These are phyloP conservation scores for Rhinocladiella mackenziei DNA, from an alignment of 2,329 filamentous ascomycete species.

Conservation along the genomic window DNA sequence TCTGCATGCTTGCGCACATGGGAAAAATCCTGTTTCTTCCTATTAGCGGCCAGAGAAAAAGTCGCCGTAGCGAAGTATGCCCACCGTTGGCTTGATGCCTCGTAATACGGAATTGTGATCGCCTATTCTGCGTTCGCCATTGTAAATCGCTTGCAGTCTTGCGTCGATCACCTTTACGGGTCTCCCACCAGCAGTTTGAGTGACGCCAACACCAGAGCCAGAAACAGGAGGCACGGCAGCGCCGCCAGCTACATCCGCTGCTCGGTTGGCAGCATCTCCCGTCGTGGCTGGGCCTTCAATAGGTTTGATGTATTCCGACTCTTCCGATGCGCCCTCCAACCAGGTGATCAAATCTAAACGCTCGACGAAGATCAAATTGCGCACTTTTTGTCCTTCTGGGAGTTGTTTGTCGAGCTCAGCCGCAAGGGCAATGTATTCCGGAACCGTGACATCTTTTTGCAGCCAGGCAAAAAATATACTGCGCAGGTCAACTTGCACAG, in stretches of 20 bases:
- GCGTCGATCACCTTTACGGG: slow-evolving; percentile 72
- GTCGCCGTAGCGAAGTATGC: too few species aligned
- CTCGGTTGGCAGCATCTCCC: slow-evolving; percentile 43
- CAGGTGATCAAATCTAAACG: slow-evolving; percentile 87
- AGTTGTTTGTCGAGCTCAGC: slow-evolving; percentile 77
- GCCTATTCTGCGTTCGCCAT: slow-evolving; percentile 83
- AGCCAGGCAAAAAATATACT: slow-evolving; percentile 96
- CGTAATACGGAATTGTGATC: slow-evolving; percentile 85
- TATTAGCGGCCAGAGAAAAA: too few species aligned
- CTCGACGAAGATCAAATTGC: slow-evolving; percentile 88
- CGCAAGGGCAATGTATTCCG: slow-evolving; percentile 84
- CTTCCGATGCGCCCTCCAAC: slow-evolving; percentile 83
- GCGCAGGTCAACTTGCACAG: slow-evolving; percentile 73
- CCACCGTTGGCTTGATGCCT: slow-evolving; percentile 82
- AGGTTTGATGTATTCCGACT: slow-evolving; percentile 89
- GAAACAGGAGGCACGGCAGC: slow-evolving; percentile 40
- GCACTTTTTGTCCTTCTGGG: slow-evolving; percentile 59
- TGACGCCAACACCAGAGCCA: slow-evolving; percentile 41
- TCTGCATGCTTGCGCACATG: slow-evolving; percentile 82
- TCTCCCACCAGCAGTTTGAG: slow-evolving; percentile 37
- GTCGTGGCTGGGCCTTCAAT: slow-evolving; percentile 58
- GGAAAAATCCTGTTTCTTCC: slow-evolving; percentile 96
- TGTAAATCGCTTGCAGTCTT: slow-evolving; percentile 80
- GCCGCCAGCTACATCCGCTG: slow-evolving; percentile 50
- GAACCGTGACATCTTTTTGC: slow-evolving; percentile 84